Conservation (phyloP, 2,329 filamentous ascomycete species). For the Pseudocercospora crystallina region DNA sequence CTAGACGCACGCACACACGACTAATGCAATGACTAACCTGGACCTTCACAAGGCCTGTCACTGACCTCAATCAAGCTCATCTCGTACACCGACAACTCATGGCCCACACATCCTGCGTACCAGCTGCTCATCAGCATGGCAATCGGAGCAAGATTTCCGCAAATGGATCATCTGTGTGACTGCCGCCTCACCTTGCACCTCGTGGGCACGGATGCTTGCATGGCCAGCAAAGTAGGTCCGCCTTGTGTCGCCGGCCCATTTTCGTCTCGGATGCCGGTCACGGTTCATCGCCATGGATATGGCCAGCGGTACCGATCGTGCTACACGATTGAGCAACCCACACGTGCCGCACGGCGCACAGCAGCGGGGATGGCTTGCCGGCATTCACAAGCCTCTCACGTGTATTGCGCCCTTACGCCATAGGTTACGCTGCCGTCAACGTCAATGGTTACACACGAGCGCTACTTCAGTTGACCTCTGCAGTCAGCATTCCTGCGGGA, state of each 20-base stretch:
- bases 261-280: conserved; percentile 4
- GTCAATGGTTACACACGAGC: background rate
- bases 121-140: no score
- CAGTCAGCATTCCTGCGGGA: background rate
- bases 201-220: background rate
- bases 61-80: no score
- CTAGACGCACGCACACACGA: background rate
- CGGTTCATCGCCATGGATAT: background rate
- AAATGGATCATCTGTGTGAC: background rate
- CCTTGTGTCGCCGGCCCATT: background rate
- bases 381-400: conserved; percentile 12
- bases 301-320: background rate
- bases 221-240: background rate
- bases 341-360: conserved; percentile 10
- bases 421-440: background rate
- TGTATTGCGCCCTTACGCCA: conserved; percentile 3
- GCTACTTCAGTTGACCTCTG: background rate
- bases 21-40: background rate
- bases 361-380: conserved; percentile 7
- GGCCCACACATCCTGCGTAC: no score
- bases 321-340: background rate
- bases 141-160: no score
- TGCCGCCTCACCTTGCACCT: background rate
- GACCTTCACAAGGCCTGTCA: no score
- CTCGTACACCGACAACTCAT: no score